Evolutionary conservation across 805 yeast genomes (phyloP).

Genomic region (Maudiozyma barnettii): DNA sequence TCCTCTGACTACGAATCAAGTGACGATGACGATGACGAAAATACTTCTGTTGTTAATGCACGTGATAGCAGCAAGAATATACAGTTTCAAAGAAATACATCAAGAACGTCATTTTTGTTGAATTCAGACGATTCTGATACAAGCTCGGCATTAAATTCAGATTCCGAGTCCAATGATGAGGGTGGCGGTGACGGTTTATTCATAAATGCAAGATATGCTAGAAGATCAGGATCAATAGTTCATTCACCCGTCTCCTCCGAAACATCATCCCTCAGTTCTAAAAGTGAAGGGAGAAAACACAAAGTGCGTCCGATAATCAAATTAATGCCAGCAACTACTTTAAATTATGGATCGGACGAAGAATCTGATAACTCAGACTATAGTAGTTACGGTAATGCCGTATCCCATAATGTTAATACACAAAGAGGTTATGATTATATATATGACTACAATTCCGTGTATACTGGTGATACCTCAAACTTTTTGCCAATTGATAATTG

Average conservation of each 20-base stretch:
- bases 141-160: slow-evolving; percentile 6
- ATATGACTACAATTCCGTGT: slow-evolving; percentile 74
- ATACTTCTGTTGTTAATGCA: slow-evolving; percentile 18
- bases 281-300: slow-evolving; percentile 6
- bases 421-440: slow-evolving; percentile 68
- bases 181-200: slow-evolving; percentile 28
- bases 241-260: slow-evolving; percentile 21
- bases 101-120: neutral
- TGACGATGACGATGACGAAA: slow-evolving; percentile 16
- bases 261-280: slow-evolving; percentile 18
- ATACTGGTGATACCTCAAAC: slow-evolving; percentile 39
- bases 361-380: slow-evolving; percentile 35
- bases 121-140: slow-evolving; percentile 3
- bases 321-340: slow-evolving; percentile 73
- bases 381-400: slow-evolving; percentile 37
- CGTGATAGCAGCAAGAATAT: neutral
- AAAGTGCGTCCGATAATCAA: slow-evolving; percentile 50
- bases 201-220: slow-evolving; percentile 25
- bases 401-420: slow-evolving; percentile 65
- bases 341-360: slow-evolving; percentile 66
- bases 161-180: slow-evolving; percentile 17
- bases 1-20: slow-evolving; percentile 8
- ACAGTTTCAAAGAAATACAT: neutral
- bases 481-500: slow-evolving; percentile 28
- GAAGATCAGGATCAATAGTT: slow-evolving; percentile 20